Base-by-base conservation (phyloP, 2,329 filamentous ascomycete genomes). In the Thermoascus crustaceus region DNA sequence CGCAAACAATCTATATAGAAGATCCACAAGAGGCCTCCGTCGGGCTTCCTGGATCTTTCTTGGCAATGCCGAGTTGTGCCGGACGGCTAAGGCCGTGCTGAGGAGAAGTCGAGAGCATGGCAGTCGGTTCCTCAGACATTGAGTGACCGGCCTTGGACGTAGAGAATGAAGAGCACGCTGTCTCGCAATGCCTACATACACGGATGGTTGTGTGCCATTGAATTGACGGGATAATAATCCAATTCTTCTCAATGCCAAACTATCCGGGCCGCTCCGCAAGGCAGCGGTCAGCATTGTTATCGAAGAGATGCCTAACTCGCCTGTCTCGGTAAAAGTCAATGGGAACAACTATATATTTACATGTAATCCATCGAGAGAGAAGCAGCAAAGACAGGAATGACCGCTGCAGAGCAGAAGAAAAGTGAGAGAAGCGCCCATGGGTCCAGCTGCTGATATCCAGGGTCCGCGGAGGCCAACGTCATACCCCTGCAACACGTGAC, bases 1-100 rank as follows among this genome's bases (percentile, higher is more conserved):
- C 2, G 82, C 78, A 21, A 87, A 81, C 20, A 75, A 70, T 47
- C 82, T 75, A 55, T 84, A 85, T 30, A 77, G 58, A 50, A 83
- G 78, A 30, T 66, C 66, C 6, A 65, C 43, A 7, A 69, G 19
- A 46, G 62, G 45, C 55, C 57, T 44, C 35, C 53, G 32, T 55
- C 11, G 14, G 8, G 11, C 14, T 20, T 18, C 17, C 35, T 38
- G 27, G 8, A 42, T 27, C 8, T 35, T 20, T 33, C 44, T 39
- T 17, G 51, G 23, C 39, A 45, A 31, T 32, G 58, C 44, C 43
- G 56, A 53, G 40, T 57, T 51, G 48, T 54, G 43, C 46, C 61
- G 44, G 47, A 58, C 39, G 38, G 49, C 41, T 31, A 41, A 40
- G 46, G 45, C 36, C 45, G 40, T 41, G 34, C 34, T 43, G 37